Conservation (phyloP, 495 filamentous ascomycete genomes). For the Penicillium longicatenatum region DNA sequence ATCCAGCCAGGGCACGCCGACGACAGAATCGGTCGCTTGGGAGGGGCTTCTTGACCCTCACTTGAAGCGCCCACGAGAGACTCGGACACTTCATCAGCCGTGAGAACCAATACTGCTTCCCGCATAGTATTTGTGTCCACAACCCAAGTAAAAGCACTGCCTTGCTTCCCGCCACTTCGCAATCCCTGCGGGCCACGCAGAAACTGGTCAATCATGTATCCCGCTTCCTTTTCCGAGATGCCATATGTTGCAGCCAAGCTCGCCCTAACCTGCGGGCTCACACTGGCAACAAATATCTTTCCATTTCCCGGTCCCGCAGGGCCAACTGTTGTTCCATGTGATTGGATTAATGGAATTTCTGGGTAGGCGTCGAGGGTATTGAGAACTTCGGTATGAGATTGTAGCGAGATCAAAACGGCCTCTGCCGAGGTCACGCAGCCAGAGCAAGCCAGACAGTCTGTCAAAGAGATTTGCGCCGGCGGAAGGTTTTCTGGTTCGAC, state of each 20-base stretch:
- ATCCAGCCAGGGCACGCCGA: conserved; percentile 97
- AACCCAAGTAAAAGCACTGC: conserved; percentile 81
- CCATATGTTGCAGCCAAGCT: conserved; percentile 81
- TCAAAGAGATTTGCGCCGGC: conserved; percentile 87
- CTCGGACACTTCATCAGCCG: conserved; percentile 73
- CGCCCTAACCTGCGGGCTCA: conserved; percentile 87
- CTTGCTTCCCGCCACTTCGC: conserved; percentile 64
- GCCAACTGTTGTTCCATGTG: conserved; percentile 27
- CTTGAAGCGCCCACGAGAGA: conserved; percentile 32
- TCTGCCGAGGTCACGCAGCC: conserved; percentile 98
- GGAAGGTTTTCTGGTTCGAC: conserved; percentile 57
- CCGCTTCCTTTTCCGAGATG: conserved; percentile 71
- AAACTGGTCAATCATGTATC: conserved; percentile 80
- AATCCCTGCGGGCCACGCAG: conserved; percentile 71
- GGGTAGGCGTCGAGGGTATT: conserved; percentile 71
- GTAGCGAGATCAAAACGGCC: conserved; percentile 88
- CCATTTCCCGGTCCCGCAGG: conserved; percentile 45
- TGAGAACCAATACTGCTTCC: conserved; percentile 73
- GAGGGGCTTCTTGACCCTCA: conserved; percentile 27
- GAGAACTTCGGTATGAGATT: conserved; percentile 90
- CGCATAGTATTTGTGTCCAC: conserved; percentile 82
- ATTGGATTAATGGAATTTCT: conserved; percentile 39
- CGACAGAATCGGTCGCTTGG: conserved; percentile 76
- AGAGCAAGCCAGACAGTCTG: conserved; percentile 95
- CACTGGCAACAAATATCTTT: conserved; percentile 83